Evolutionary conservation across 805 yeast genomes (phyloP), one percentile per base, ranked within the genome.

Genomic region (Candida glaebosa): DNA sequence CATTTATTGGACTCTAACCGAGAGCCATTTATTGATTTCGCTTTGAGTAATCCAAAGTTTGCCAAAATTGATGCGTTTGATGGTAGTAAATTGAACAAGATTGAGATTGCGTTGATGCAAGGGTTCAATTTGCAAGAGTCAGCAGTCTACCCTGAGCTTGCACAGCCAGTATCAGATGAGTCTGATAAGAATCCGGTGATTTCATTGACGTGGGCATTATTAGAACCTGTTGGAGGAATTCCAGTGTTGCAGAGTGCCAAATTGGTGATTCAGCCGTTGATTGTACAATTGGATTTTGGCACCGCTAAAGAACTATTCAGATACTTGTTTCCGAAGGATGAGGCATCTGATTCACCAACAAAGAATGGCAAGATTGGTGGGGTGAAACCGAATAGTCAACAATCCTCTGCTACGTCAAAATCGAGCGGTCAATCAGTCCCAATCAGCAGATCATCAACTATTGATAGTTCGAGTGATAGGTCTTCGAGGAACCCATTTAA

Each of bases 221-320:
- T 84, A 39, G 79, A 77, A 41, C 88, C 95, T 0, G 84, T 91
- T 42, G 98, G 96, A 24, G 98, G 98, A 8, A 88, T 90, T 38
- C 76, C 85, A n/a, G 81, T 90, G 18, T 70, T 90, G 63, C 81
- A 79, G 44, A 66, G 74, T 38, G 81, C 87, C 18, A 77, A 77
- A 28, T 68, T 87, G 15, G 60, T 64, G 1, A 58, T 87, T 14
- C 73, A 76, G 39, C 96, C 96, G 1, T 52, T 90, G 46, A 79
- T 78, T 45, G 51, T 91, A 2, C 84, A 82, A 48, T 58, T 91
- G 30, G 97, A 90, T 46, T 85, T 84, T 48, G 67, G 65, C 1
- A 78, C 90, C 0, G 83, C 89, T 1, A 75, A 73, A 31, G 76
- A 73, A 49, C 57, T 90, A 18, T 67, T 84, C 53, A 65, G 71